Evolutionary conservation across 2,329 filamentous ascomycete genomes (phyloP), one percentile per base, ranked within the genome.

Genomic region (Fusarium tuaranense): DNA sequence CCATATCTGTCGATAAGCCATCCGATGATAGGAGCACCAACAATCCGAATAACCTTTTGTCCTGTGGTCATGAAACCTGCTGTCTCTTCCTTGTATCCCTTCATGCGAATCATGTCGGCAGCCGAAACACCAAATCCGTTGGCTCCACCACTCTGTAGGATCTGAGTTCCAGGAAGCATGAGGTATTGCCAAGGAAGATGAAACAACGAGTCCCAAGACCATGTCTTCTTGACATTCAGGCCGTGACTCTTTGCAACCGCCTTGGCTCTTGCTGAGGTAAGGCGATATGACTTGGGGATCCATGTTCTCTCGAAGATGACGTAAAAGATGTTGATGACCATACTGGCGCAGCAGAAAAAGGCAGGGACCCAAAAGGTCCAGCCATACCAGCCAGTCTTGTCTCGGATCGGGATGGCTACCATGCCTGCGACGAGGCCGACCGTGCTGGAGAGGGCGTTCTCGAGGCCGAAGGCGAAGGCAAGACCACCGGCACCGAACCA

Each of bases 291-390:
- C 63, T 48, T 27, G 16, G 27, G 30, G 22, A 66, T 41, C 53
- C 55, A 38, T 69, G 63, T 34, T 51, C 39, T 20, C 68, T 78
- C 75, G 12, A 77, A 78, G 57, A 46, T 67, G 32, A 78, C 73
- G 60, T 78, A 78, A n/a, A 53, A 36, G 12, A 72, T n/a, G 67
- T 77, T 78, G 18, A 76, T 69, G 7, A 67, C 5, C 7, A 78
- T 60, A 7, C 67, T 73, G 38, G 69, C 57, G 12, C 61, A 65
- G 58, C 75, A 78, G 65, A 78, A 78, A 51, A 75, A 65, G 10
- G 67, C 75, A 2, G 75, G 74, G 2, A 78, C 71, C 76, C 75
- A 78, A 25, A 78, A 77, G 0, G 73, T 78, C 76, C 76, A 78
- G 3, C 74, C 76, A 44, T 78, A 78, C 73, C 72, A 78, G 1